Percentiles rank a stretch among this genome's conserved stretches.
phyloP scores from a whole-genome alignment of 2,329 filamentous ascomycete species.

The Celoporthe dispersa region DNA sequence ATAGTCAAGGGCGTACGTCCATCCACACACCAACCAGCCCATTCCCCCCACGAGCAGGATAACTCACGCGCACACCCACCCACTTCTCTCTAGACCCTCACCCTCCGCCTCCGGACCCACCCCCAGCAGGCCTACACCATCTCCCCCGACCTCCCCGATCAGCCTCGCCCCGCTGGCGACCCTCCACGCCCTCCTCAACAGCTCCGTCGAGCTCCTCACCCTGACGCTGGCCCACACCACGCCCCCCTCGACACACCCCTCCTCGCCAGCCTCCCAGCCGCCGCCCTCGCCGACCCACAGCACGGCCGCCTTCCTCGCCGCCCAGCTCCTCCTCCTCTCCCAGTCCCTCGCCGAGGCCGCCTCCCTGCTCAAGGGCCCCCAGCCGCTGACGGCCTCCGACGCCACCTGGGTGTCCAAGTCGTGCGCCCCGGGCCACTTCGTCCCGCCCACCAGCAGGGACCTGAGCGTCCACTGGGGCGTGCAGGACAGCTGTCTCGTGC shows the following conservation, averaged over 20 bases:
- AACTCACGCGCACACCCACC: neutral
- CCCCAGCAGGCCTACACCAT: slow-evolving; percentile 55
- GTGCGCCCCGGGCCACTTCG: slow-evolving; percentile 50
- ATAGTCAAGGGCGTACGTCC: slow-evolving; percentile 83
- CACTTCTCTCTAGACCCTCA: slow-evolving; percentile 62
- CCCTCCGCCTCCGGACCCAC: slow-evolving; percentile 75
- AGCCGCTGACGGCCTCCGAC: slow-evolving; percentile 43
- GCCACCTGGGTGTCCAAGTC: slow-evolving; percentile 51
- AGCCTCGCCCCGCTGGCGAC: slow-evolving; percentile 71
- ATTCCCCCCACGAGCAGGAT: neutral
- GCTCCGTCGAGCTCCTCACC: slow-evolving; percentile 81
- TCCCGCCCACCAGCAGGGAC: slow-evolving; percentile 53
- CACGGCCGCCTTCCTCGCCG: slow-evolving; percentile 55
- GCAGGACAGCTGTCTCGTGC: slow-evolving; percentile 70
- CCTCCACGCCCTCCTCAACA: slow-evolving; percentile 77
- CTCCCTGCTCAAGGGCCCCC: slow-evolving; percentile 59
- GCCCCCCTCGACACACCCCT: slow-evolving; percentile 31
- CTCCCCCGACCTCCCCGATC: slow-evolving; percentile 53
- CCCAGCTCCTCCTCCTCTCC: slow-evolving; percentile 60
- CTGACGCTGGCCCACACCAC: slow-evolving; percentile 67
- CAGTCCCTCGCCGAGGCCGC: slow-evolving; percentile 58
- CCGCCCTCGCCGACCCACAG: slow-evolving; percentile 48
- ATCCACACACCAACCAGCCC: neutral
- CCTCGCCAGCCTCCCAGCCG: slow-evolving; percentile 59
- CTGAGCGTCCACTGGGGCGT: slow-evolving; percentile 77